Evolutionary conservation across 805 yeast species (phyloP).

Genomic region (Wickerhamomyces pijperi): DNA sequence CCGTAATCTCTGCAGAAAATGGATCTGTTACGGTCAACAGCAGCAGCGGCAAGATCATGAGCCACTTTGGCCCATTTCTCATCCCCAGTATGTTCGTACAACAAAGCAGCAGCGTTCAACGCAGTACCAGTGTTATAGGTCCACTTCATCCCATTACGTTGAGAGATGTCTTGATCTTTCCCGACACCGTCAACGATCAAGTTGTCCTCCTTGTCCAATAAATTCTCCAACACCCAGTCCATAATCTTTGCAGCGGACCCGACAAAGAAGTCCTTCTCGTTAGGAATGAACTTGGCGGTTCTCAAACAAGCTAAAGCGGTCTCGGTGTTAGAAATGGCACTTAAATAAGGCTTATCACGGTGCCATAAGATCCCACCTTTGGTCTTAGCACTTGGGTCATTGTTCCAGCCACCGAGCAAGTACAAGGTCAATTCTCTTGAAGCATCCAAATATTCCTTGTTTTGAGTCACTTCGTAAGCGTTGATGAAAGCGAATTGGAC

Average conservation of each 20-base stretch:
- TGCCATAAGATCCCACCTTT: conserved; percentile 65
- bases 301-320: conserved; percentile 52
- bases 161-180: conserved; percentile 21
- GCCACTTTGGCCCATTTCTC: conserved; percentile 31
- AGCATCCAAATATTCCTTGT: conserved; percentile 37
- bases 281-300: conserved; percentile 40
- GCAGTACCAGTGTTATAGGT: conserved; percentile 63
- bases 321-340: conserved; percentile 60
- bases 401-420: conserved; percentile 54
- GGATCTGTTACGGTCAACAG: conserved; percentile 41
- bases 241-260: conserved; percentile 50
- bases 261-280: conserved; percentile 33
- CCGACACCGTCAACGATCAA: conserved; percentile 52
- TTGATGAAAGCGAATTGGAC: conserved; percentile 53
- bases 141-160: conserved; percentile 43
- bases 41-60: conserved; percentile 37
- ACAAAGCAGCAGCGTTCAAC: conserved; percentile 37
- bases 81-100: conserved; percentile 40
- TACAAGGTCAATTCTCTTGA: conserved; percentile 50
- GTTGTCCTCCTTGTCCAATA: conserved; percentile 43
- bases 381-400: conserved; percentile 11
- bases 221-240: conserved; percentile 41
- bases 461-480: conserved; percentile 58
- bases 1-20: conserved; percentile 50
- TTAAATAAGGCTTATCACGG: conserved; percentile 42